Evolutionary conservation across 805 yeast genomes (phyloP), one percentile per base, ranked within the genome.

Genomic region (Starmerella scarabaei): DNA sequence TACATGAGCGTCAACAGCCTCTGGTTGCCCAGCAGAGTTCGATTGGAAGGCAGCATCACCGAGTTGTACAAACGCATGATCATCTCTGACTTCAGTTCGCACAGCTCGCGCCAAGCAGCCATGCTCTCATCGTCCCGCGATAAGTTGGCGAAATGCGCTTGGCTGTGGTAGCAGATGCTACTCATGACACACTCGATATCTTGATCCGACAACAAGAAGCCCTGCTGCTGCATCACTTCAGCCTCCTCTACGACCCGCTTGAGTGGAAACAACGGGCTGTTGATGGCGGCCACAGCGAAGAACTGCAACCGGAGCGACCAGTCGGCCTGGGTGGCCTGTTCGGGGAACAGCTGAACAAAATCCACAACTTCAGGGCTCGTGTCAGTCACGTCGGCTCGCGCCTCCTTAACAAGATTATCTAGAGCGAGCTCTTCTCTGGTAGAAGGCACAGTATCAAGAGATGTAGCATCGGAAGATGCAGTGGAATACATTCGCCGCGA

Each of bases 161-260:
- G 57, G 4, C 45, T 37, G 20, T 56, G 45, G 30, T 55, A 55
- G 23, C 59, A 58, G 14, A 60, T 44, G 3, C 58, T 50, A 5
- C 49, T 41, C 5, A 61, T 36, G 1, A 53, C 51, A 8, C 38
- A 36, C 27, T 48, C 52, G 8, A 62, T 36, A 26, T 62, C 66
- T 30, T 48, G 47, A 12, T 36, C 30, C 18, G 48, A 51, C 5
- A 59, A 46, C 0, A 50, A 44, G 5, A 40, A 33, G 1, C 67
- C 67, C 7, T 54, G 38, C 0, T 55, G 55, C 29, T 52, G 61
- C 40, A 60, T 63, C 8, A 37, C 27, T 14, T 47, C 41, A 6
- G 59, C 44, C 23, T 47, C 56, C 21, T 50, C 48, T 9, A 56
- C 42, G 3, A 62, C 33, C 15, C 35, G 21, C 11, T 43, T 33